Evolutionary conservation across 768 basidiomycete genomes (phyloP), one percentile per base, ranked within the genome.

Genomic region (Boletus pseudo-olivaceus): DNA sequence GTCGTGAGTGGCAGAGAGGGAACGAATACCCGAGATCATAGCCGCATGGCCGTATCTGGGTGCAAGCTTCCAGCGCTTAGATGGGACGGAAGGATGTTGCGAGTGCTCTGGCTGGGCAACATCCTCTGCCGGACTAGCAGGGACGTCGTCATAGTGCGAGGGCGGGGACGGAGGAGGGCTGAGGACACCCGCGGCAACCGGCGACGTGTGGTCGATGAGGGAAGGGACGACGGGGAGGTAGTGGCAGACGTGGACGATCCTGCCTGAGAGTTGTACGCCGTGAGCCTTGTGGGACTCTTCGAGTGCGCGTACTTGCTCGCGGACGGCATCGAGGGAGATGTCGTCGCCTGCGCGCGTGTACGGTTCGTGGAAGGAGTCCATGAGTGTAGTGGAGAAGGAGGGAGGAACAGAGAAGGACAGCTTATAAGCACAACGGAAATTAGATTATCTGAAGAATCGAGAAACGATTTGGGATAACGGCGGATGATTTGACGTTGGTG

Each of bases 11-110:
- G 83, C 75, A 3, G 86, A 79, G 34, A 99, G 82, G 11, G 88
- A 89, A 49, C 86, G 84, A 65, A 98, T 93, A 32, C 96, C 96
- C 42, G 88, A 89, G 55, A 94, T 88, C 90, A 98, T 93, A 11
- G 96, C 96, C 9, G 91, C 82, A 67, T 98, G 97, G 17, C 94
- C 95, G 58, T 93, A 86, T 38, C 96, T 80, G 2, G 85, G 82
- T 2, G 81, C 72, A 6, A 99, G 75, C 17, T 82, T 80, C 96
- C 96, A 99, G 35, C 77, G 75, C 37, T 41, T 59, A 32, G 58
- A 55, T 0, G 74, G 58, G 34, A 54, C 45, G 11, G 61, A 56
- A 1, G 56, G 51, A 9, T 61, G 54, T 7, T 53, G 54, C 7
- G 41, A 57, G 9, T 42, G 47, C 9, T 29, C 46, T 3, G 11